A percentile compares a stretch with the other conserved stretches of the same genome.
These are phyloP conservation scores for Myxozyma neglecta DNA, from an alignment of 805 yeast species.

Conservation along the genomic window DNA sequence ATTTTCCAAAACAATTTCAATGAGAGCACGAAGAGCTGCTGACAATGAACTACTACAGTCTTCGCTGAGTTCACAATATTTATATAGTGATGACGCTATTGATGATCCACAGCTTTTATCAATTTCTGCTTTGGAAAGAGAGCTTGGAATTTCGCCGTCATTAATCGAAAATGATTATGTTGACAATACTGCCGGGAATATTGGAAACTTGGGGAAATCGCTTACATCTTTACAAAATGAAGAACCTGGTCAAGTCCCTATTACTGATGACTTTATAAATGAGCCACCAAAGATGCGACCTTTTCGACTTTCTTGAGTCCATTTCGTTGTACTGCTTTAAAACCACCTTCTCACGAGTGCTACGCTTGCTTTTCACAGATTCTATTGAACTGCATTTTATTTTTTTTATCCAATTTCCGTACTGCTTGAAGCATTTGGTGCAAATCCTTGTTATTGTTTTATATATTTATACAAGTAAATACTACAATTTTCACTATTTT, in stretches of 20 bases:
- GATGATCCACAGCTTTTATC: not conserved
- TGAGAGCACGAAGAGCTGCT: not conserved
- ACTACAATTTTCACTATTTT: no score
- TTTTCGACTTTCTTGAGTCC: not conserved
- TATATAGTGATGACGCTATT: not conserved
- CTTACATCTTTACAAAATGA: not conserved
- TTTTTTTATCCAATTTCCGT: not conserved
- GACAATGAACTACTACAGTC: not conserved
- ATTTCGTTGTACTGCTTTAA: not conserved
- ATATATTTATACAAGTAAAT: no score
- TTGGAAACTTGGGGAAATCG: not conserved
- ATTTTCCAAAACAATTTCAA: not conserved
- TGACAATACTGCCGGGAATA: not conserved
- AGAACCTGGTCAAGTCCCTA: not conserved
- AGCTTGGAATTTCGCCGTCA: not conserved
- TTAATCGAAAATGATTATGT: not conserved
- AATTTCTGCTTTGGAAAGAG: not conserved
- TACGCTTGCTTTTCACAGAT: not conserved
- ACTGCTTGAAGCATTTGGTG: not conserved
- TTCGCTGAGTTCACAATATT: not conserved
- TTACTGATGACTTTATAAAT: not conserved
- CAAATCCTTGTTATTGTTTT: no score
- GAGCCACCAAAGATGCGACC: not conserved
- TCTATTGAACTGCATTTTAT: not conserved
- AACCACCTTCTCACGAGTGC: not conserved